A percentile compares a stretch with the other conserved stretches of the same genome.
Conservation (phyloP, 1,284 basidiomycete species). For the Neonothopanus nambi region DNA sequence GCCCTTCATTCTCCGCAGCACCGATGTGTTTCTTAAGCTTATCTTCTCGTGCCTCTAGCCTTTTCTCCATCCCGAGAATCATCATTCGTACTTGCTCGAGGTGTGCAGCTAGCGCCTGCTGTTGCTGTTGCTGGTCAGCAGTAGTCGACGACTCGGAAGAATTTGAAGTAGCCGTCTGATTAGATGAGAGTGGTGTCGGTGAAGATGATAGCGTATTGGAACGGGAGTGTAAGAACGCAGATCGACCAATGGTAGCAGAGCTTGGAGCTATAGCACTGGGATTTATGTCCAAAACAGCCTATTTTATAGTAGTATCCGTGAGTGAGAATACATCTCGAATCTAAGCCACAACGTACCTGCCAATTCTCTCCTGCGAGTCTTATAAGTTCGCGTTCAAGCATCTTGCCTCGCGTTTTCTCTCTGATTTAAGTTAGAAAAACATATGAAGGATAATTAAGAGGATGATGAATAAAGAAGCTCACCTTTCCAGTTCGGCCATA, state of each 20-base stretch:
- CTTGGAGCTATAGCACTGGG: constrained; percentile 25
- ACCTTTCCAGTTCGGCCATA: constrained; percentile 75
- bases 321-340: neutral
- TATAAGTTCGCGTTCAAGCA: constrained; percentile 68
- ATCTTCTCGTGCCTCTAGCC: constrained; percentile 63
- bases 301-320: neutral
- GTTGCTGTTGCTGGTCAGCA: constrained; percentile 27
- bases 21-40: constrained; percentile 60
- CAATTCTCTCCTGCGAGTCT: constrained; percentile 73
- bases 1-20: constrained; percentile 59
- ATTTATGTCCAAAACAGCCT: constrained; percentile 55
- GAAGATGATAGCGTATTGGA: constrained; percentile 15
- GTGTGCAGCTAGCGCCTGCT: constrained; percentile 46
- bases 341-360: constrained; percentile 47
- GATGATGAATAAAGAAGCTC: constrained; percentile 13
- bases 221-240: constrained; percentile 11
- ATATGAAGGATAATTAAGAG: neutral
- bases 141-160: neutral
- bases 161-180: neutral
- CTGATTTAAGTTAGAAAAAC: constrained; percentile 27
- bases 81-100: constrained; percentile 71
- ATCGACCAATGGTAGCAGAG: constrained; percentile 8
- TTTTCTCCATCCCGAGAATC: constrained; percentile 76
- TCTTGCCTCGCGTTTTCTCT: constrained; percentile 63
- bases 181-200: constrained; percentile 1